Conservation (phyloP, 805 yeast species). For the Barnettozyma siamensis region DNA sequence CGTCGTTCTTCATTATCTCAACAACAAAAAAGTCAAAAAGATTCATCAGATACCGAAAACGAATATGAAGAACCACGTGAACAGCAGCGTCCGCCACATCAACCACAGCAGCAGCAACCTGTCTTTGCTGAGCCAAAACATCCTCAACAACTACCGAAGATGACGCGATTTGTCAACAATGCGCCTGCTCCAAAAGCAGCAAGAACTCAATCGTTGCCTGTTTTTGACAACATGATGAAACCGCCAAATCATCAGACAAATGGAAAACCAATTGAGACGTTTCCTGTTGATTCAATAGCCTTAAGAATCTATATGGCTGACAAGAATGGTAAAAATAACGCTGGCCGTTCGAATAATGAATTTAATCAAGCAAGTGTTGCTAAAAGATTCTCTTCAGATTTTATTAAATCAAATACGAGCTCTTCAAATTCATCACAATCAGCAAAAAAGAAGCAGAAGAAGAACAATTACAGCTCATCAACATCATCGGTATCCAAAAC, state of each 20-base stretch:
- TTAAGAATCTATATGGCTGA: conserved; percentile 25
- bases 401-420: conserved; percentile 11
- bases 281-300: conserved; percentile 25
- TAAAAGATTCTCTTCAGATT: conserved; percentile 25
- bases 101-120: conserved; percentile 10
- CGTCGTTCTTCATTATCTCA: conserved; percentile 10
- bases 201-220: conserved; percentile 40
- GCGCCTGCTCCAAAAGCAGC: conserved; percentile 42
- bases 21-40: conserved; percentile 12
- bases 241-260: conserved; percentile 3
- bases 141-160: conserved; percentile 11
- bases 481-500: not conserved
- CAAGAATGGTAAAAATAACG: conserved; percentile 13
- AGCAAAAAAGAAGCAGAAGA: conserved; percentile 1
- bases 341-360: not conserved
- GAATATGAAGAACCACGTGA: conserved; percentile 16
- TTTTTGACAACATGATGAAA: conserved; percentile 18
- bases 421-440: not conserved
- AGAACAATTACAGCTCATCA: not conserved
- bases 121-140: conserved; percentile 3
- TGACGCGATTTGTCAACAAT: conserved; percentile 34
- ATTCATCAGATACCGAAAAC: conserved; percentile 18
- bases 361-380: conserved; percentile 13
- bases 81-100: conserved; percentile 3
- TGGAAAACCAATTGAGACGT: conserved; percentile 17